Conservation (phyloP, 768 basidiomycete genomes). For the Lentinus brumalis region DNA sequence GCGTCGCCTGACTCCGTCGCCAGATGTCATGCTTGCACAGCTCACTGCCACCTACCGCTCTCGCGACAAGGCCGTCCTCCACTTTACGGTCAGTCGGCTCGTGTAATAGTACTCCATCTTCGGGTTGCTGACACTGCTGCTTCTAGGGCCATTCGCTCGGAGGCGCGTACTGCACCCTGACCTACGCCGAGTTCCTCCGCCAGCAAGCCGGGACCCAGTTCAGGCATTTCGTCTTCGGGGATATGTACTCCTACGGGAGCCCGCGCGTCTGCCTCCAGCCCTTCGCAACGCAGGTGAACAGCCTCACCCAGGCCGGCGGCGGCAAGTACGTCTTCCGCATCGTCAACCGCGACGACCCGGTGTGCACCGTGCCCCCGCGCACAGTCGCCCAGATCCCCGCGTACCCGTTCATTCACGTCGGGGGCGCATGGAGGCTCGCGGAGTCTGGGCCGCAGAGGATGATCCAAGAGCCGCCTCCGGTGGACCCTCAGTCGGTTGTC, state of each 20-base stretch:
- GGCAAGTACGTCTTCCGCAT: slow-evolving; percentile 13
- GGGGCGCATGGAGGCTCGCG: slow-evolving; percentile 3
- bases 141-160: slow-evolving; percentile 13
- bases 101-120: no score
- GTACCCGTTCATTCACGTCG: slow-evolving; percentile 10
- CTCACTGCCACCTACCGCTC: not conserved
- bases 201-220: not conserved
- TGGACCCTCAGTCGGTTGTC: not conserved
- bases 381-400: not conserved
- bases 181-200: slow-evolving; percentile 14
- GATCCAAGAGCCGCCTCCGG: slow-evolving; percentile 6
- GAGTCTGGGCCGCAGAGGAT: slow-evolving; percentile 2
- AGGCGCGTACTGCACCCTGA: slow-evolving; percentile 5
- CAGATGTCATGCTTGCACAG: no score
- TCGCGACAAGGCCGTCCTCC: not conserved
- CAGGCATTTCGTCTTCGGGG: slow-evolving; percentile 3
- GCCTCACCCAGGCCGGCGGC: not conserved
- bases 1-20: no score
- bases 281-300: not conserved
- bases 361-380: slow-evolving; percentile 3
- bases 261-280: slow-evolving; percentile 7
- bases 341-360: slow-evolving; percentile 12
- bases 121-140: no score
- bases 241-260: slow-evolving; percentile 5
- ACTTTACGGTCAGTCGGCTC: slow-evolving; percentile 6